A percentile compares a stretch with the other conserved stretches of the same genome.
Evolutionary conservation across 305 asterid genomes (phyloP).

Genomic region (Euphrasia arctica): DNA sequence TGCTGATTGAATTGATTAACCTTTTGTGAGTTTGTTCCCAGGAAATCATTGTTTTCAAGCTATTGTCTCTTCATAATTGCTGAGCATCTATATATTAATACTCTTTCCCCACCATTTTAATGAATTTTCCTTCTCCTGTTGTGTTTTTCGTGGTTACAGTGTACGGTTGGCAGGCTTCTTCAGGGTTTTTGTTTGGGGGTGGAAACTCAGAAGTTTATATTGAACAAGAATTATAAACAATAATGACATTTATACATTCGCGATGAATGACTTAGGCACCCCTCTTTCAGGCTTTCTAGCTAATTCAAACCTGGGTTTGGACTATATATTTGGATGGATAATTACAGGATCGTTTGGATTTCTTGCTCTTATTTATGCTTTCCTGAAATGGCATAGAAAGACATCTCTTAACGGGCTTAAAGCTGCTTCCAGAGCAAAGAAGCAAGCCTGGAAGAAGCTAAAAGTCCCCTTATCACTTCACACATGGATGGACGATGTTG

Average conservation of each 20-base stretch:
- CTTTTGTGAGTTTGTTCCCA: conserved; percentile 1
- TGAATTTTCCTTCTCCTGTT: conserved; percentile 13
- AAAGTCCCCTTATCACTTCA: conserved; percentile 73
- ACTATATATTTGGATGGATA: conserved; percentile 57
- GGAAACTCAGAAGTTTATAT: conserved; percentile 22
- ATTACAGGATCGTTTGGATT: conserved; percentile 68
- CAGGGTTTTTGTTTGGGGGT: conserved; percentile 22
- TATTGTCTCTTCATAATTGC: neutral
- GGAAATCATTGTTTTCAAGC: neutral
- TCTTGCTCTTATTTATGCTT: conserved; percentile 53
- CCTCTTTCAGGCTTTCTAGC: conserved; percentile 50
- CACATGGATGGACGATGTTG: conserved; percentile 65
- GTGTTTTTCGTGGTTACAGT: conserved; percentile 7
- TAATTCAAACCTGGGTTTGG: conserved; percentile 45
- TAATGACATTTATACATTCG: conserved; percentile 33
- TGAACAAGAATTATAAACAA: conserved; percentile 29
- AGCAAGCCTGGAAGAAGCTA: conserved; percentile 71
- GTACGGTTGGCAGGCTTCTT: conserved; percentile 29
- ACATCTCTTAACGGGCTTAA: conserved; percentile 79
- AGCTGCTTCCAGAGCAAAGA: conserved; percentile 84
- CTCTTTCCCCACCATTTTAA: neutral
- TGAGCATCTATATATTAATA: neutral
- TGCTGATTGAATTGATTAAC: neutral
- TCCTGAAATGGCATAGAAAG: conserved; percentile 68
- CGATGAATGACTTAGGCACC: conserved; percentile 54